These are phyloP conservation scores for Paxillus ammoniavirescens DNA, from an alignment of 768 basidiomycete genomes.

Conservation along the genomic window DNA sequence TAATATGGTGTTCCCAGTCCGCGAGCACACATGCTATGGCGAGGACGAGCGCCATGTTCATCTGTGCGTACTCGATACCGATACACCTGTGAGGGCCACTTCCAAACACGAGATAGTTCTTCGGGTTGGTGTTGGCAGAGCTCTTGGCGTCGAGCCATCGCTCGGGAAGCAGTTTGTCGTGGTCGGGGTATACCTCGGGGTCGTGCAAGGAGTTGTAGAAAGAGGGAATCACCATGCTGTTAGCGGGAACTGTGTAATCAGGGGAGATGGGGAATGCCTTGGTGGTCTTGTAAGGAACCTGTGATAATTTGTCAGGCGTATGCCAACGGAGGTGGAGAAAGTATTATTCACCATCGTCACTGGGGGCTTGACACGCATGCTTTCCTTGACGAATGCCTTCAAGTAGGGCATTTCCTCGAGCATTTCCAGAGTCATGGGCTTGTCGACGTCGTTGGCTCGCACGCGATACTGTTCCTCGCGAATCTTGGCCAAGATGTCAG, in stretches of 20 bases:
- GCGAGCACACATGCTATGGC: conserved; percentile 79
- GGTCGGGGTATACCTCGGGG: conserved; percentile 80
- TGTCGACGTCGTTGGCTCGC: conserved; percentile 72
- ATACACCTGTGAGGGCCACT: conserved; percentile 92
- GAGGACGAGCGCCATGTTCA: conserved; percentile 86
- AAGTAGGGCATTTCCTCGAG: conserved; percentile 93
- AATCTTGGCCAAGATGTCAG: conserved; percentile 84
- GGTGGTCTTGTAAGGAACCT: conserved; percentile 92
- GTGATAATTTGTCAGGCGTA: conserved; percentile 11
- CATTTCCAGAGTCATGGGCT: conserved; percentile 81
- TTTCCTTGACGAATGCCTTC: conserved; percentile 91
- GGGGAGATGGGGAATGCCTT: conserved; percentile 89
- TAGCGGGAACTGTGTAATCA: conserved; percentile 89
- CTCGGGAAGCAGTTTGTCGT: conserved; percentile 80
- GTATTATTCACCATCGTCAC: conserved; percentile 79
- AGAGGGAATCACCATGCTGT: conserved; percentile 87
- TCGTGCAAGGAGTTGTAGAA: conserved; percentile 95
- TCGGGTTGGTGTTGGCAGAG: conserved; percentile 78
- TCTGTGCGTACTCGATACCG: conserved; percentile 86
- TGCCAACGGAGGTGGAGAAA: neutral
- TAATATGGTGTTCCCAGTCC: conserved; percentile 87
- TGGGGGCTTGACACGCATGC: conserved; percentile 86
- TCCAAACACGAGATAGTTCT: conserved; percentile 96
- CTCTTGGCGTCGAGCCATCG: conserved; percentile 88
- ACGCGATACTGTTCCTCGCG: conserved; percentile 87